phyloP scores from a whole-genome alignment of 768 basidiomycete genomes.

The Daedaleopsis sinensis region DNA sequence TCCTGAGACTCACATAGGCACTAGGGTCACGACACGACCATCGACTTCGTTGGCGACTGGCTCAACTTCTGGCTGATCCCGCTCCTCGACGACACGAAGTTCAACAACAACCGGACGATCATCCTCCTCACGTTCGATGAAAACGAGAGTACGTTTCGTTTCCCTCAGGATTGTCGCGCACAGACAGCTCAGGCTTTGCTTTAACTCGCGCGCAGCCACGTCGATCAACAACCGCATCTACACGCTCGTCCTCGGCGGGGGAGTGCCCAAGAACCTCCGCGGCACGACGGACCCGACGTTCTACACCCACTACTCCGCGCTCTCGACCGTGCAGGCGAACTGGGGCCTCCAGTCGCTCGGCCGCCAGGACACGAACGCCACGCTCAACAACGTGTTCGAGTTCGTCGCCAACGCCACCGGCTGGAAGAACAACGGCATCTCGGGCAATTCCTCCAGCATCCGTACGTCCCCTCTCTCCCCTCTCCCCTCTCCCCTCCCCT shows the following conservation, averaged over 20 bases:
- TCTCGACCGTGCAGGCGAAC: constrained; percentile 61
- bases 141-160: constrained; percentile 36
- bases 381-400: constrained; percentile 51
- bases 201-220: constrained; percentile 32
- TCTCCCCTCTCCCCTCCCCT: background rate
- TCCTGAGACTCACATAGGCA: background rate
- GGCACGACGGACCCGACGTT: constrained; percentile 54
- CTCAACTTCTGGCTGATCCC: constrained; percentile 54
- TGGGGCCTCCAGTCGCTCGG: constrained; percentile 66
- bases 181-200: background rate
- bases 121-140: constrained; percentile 70
- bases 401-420: constrained; percentile 50
- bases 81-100: constrained; percentile 49
- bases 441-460: constrained; percentile 26
- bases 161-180: too few relatives aligned
- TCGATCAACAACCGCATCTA: constrained; percentile 50
- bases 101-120: constrained; percentile 58
- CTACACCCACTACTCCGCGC: constrained; percentile 63
- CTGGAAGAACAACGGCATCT: constrained; percentile 44
- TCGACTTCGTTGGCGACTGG: constrained; percentile 51
- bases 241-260: constrained; percentile 47
- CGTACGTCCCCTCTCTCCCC: constrained; percentile 25
- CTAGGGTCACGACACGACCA: constrained; percentile 53
- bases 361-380: constrained; percentile 56
- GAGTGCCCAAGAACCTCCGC: constrained; percentile 43